These are phyloP conservation scores for Psidium guajava DNA, from an alignment of 345 rosid species.

Conservation along the genomic window DNA sequence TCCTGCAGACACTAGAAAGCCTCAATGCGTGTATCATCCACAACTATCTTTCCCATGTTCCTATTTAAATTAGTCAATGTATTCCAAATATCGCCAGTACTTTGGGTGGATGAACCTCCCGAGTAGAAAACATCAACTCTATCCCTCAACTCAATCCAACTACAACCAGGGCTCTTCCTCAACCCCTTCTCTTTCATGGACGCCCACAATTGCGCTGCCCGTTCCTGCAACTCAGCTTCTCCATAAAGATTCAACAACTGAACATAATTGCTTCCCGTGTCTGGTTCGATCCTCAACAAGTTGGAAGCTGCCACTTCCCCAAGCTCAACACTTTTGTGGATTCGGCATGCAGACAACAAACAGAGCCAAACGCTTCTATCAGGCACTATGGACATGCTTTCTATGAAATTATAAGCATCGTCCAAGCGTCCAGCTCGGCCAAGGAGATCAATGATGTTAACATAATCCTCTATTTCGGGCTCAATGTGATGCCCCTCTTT, in stretches of 20 bases:
- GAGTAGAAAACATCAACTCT: conserved; percentile 42
- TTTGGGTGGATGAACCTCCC: conserved; percentile 37
- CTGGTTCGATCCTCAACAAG: conserved; percentile 43
- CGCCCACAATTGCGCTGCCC: conserved; percentile 36
- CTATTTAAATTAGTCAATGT: conserved; percentile 22
- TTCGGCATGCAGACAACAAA: conserved; percentile 50
- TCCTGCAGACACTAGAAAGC: conserved; percentile 1
- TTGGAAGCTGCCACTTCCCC: conserved; percentile 55
- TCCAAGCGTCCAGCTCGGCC: conserved; percentile 60
- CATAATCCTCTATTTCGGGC: conserved; percentile 58
- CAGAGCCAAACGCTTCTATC: conserved; percentile 67
- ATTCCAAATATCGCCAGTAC: conserved; percentile 28
- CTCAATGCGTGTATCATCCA: conserved; percentile 4
- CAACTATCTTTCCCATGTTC: conserved; percentile 24
- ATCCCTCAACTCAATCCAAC: conserved; percentile 59
- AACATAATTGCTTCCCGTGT: conserved; percentile 48
- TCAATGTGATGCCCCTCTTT: conserved; percentile 29
- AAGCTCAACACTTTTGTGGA: conserved; percentile 42
- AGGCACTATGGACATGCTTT: conserved; percentile 41
- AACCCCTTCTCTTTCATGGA: conserved; percentile 54
- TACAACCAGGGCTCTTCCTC: conserved; percentile 73
- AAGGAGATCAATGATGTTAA: conserved; percentile 61
- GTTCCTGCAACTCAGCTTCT: conserved; percentile 49
- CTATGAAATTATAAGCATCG: conserved; percentile 48
- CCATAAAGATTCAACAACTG: conserved; percentile 59